Evolutionary conservation across 129 eudicot species (phyloP), one percentile per base, ranked within the genome.

Genomic region (Pseudognaphalium luteoalbum): DNA sequence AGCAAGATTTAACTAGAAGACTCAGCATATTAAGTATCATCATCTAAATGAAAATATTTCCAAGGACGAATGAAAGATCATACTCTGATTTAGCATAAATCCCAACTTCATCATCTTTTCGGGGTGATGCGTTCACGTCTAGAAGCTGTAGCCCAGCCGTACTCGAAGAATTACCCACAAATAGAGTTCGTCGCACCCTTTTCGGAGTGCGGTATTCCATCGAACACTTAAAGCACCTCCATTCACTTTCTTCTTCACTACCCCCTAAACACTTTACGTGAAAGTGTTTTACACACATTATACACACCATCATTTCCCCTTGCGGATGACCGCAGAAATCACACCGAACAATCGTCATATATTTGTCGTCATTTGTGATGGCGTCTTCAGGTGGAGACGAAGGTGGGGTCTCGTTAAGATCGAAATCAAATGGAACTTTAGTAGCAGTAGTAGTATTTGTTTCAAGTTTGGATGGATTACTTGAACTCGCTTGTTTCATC

Each of bases 361-460:
- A 20, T 22, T 63, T 62, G 61, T 35, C 78, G 75, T 63, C 83
- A 80, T 54, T 69, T 11, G 47, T 73, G 22, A 16, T 50, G 50
- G 56, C 16, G 28, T 80, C 56, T 58, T 69, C 81, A 25, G 83
- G 74, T 6, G 86, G 84, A 17, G 87, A 78, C 17, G 80, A 37
- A 7, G 70, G 76, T 32, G 91, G 91, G 73, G 82, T 69, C 71
- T 87, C 78, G 79, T 87, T 87, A 32, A 84, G 85, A 73, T 87
- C 88, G 67, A 87, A 72, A 33, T 56, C 71, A 21, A 84, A 47
- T 17, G 83, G 10, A 9, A 37, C 42, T 37, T 6, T 37, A 37
- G 10, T 25, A 25, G 10, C 1, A 25, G 28, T 37, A 37, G 10
- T 37, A 7, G 42, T 37, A 6, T 9, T 37, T 9, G 42, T 37